phyloP scores from a whole-genome alignment of 2,329 filamentous ascomycete species.

The Niveomyces coronatus region DNA sequence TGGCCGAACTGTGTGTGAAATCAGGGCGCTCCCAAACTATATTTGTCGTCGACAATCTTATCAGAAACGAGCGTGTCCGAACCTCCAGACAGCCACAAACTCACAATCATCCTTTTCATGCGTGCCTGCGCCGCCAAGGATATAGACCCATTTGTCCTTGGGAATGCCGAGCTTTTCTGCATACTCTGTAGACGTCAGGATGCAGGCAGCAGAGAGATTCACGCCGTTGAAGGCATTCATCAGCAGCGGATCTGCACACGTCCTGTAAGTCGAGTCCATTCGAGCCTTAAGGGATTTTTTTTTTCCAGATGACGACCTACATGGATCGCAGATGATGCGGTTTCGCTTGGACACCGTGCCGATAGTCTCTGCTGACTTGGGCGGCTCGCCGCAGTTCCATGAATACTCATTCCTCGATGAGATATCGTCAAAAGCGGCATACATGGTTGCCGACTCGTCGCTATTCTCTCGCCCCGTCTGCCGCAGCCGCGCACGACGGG shows the following conservation, averaged over 20 bases:
- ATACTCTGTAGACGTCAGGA: constrained; percentile 47
- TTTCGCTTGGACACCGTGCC: constrained; percentile 44
- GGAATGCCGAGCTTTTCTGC: constrained; percentile 46
- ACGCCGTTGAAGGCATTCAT: constrained; percentile 66
- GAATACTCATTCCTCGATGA: constrained; percentile 41
- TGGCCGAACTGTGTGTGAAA: constrained; percentile 46
- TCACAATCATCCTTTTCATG: constrained; percentile 44
- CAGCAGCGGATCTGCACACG: constrained; percentile 52
- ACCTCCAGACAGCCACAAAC: too few relatives aligned
- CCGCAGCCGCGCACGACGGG: constrained; percentile 42
- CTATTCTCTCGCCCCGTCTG: constrained; percentile 48
- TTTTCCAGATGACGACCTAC: too few relatives aligned
- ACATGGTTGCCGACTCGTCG: constrained; percentile 47
- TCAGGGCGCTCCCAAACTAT: constrained; percentile 54
- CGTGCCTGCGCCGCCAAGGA: constrained; percentile 53
- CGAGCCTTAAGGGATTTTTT: too few relatives aligned
- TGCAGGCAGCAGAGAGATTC: constrained; percentile 50
- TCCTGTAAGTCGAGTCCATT: too few relatives aligned
- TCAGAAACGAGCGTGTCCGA: not conserved
- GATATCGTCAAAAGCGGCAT: constrained; percentile 49
- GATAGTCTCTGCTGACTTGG: constrained; percentile 40
- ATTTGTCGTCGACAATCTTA: not conserved
- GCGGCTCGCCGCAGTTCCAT: constrained; percentile 43
- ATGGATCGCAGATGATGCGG: constrained; percentile 59
- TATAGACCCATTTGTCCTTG: constrained; percentile 49